phyloP scores from a whole-genome alignment of 2,329 filamentous ascomycete genomes.

The Pestalotiopsis sp. region DNA sequence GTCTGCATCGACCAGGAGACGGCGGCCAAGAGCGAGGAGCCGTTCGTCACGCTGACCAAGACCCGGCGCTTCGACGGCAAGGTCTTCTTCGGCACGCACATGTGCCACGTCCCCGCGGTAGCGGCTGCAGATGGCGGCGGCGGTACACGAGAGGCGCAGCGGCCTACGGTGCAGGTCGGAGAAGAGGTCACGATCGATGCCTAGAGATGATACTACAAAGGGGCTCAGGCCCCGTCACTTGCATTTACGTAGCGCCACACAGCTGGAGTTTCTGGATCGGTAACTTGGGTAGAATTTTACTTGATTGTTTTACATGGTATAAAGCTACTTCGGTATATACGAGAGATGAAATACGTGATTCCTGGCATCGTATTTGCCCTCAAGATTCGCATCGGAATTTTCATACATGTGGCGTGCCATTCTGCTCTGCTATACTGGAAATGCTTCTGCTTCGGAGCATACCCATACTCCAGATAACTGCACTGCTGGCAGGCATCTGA shows the following conservation, averaged over 20 bases:
- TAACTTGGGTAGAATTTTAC: not conserved
- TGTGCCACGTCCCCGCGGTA: slow-evolving; percentile 49
- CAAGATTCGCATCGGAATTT: not conserved
- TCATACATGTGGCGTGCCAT: not conserved
- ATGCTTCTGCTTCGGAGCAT: not conserved
- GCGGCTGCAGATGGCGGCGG: not conserved
- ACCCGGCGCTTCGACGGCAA: slow-evolving; percentile 82
- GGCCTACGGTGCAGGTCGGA: slow-evolving; percentile 52
- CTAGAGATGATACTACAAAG: not conserved
- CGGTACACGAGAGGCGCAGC: slow-evolving; percentile 33
- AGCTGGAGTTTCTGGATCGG: not conserved
- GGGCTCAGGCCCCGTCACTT: not conserved
- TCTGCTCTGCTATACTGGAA: not conserved
- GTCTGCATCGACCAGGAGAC: slow-evolving; percentile 90
- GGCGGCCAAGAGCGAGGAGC: slow-evolving; percentile 77
- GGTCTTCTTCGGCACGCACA: slow-evolving; percentile 88
- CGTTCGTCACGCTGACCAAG: slow-evolving; percentile 85
- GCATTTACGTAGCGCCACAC: not conserved
- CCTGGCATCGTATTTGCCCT: not conserved
- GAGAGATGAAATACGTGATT: not conserved
- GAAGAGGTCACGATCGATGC: slow-evolving; percentile 37
- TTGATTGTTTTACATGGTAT: not conserved
- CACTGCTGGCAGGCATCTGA: not conserved
- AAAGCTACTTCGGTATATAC: not conserved
- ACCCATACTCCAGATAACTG: not conserved